Percentiles rank a stretch among this genome's conserved stretches.
Conservation (phyloP, 208 protist genomes). For the Crithidia fasciculata region DNA sequence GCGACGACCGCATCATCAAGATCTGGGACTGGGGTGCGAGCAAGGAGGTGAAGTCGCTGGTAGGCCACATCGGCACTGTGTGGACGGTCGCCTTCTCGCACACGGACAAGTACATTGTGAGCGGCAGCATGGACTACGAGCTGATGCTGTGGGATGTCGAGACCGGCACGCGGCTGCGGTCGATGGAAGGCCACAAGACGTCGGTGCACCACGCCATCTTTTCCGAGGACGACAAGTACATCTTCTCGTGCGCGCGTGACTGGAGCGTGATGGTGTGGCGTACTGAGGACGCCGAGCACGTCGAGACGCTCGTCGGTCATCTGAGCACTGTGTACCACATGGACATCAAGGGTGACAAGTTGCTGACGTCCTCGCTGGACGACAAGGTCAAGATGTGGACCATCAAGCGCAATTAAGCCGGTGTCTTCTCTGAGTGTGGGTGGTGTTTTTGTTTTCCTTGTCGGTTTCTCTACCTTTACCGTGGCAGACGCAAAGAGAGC, state of each 20-base stretch:
- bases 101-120: slow-evolving; percentile 75
- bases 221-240: slow-evolving; percentile 79
- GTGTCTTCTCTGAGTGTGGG: too few species aligned
- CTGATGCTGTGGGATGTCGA: slow-evolving; percentile 77
- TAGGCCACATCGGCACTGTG: slow-evolving; percentile 84
- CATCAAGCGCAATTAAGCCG: slow-evolving; percentile 37
- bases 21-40: slow-evolving; percentile 82
- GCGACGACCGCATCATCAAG: slow-evolving; percentile 84
- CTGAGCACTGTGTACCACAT: slow-evolving; percentile 89
- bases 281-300: slow-evolving; percentile 56
- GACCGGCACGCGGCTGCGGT: slow-evolving; percentile 57
- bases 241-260: slow-evolving; percentile 86
- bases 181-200: slow-evolving; percentile 70
- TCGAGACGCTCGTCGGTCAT: slow-evolving; percentile 83
- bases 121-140: slow-evolving; percentile 86
- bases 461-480: too few species aligned
- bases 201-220: slow-evolving; percentile 88
- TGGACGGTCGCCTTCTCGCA: slow-evolving; percentile 82
- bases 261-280: slow-evolving; percentile 87
- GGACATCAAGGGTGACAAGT: slow-evolving; percentile 63
- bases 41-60: slow-evolving; percentile 64
- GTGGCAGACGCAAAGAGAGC: too few species aligned
- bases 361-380: slow-evolving; percentile 86
- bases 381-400: slow-evolving; percentile 87
- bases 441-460: too few species aligned